Evolutionary conservation across 345 rosid species (phyloP), one percentile per base, ranked within the genome.

Genomic region (Linum trigynum): DNA sequence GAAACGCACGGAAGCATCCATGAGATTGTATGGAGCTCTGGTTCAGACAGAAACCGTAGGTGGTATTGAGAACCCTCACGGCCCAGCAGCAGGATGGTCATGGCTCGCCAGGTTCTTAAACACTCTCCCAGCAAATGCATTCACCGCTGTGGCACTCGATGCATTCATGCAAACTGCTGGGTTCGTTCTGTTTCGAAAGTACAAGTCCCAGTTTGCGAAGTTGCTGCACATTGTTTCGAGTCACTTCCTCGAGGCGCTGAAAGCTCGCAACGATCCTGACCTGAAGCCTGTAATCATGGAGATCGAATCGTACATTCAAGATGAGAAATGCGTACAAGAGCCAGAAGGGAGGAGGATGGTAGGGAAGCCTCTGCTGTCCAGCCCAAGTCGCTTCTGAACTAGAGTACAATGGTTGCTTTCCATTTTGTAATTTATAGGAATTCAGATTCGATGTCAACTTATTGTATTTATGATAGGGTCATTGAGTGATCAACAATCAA

Each of bases 111-210:
- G 90, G 70, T 84, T 88, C 69, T 72, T 83, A 66, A 82, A 86
- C 79, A 66, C 71, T 15, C 81, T 86, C 50, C 82, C 96, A 53
- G 88, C 91, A 39, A 86, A 88, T 67, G 75, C 66, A 67, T 90
- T 73, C 60, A 88, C 96, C 6, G 89, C 88, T 23, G 79, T 78
- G 57, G 95, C 96, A 17, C 73, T 90, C 74, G 82, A 79, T 53
- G 78, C 92, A 63, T 90, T 94, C 76, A 79, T 85, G 58, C 75
- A 90, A 97, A 76, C 83, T 68, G 97, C 99, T 7, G 99, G 97
- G 35, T 90, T 70, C 68, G 89, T 74, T 63, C 84, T 94, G 37
- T 83, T 73, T 69, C 77, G 70, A 23, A 82, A 73, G 69, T 88
- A 88, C 82, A 79, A 71, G 70, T 69, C 85, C 36, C 96, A 86